phyloP scores from a whole-genome alignment of 805 yeast genomes.

The Candida tallmaniae region DNA sequence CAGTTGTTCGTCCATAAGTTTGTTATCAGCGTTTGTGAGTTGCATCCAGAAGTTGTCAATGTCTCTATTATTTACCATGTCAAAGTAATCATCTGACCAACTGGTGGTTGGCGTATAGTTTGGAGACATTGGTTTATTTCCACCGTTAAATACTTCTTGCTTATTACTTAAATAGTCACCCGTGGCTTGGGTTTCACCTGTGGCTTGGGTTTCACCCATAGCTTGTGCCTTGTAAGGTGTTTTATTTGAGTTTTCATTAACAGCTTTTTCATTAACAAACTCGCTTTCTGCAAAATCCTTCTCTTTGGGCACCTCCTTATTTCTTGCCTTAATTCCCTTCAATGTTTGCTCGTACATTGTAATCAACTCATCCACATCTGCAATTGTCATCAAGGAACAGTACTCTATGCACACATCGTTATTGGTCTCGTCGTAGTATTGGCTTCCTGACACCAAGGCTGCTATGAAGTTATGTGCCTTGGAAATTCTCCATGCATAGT shows the following conservation, averaged over 20 bases:
- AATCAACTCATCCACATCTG: conserved; percentile 26
- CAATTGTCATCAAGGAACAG: conserved; percentile 9
- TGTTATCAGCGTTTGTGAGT: conserved; percentile 13
- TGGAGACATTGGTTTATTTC: background rate
- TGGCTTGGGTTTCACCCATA: background rate
- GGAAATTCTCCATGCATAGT: conserved; percentile 64
- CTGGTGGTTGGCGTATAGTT: conserved; percentile 1
- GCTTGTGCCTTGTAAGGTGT: background rate
- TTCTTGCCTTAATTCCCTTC: conserved; percentile 2
- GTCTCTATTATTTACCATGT: conserved; percentile 22
- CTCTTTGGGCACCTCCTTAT: background rate
- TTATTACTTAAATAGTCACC: background rate
- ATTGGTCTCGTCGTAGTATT: conserved; percentile 17
- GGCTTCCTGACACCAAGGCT: conserved; percentile 26
- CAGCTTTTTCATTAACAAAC: background rate
- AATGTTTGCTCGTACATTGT: conserved; percentile 14
- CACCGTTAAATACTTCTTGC: background rate
- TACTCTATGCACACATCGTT: conserved; percentile 5
- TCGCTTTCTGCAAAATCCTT: too few species aligned
- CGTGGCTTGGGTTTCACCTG: background rate
- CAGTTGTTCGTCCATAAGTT: conserved; percentile 12
- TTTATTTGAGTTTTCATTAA: background rate
- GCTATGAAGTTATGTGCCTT: conserved; percentile 49
- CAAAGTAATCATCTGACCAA: conserved; percentile 7
- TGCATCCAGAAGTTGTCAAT: conserved; percentile 35